These are phyloP conservation scores for Fomitopsis pulvina DNA, from an alignment of 768 basidiomycete genomes.

Conservation along the genomic window DNA sequence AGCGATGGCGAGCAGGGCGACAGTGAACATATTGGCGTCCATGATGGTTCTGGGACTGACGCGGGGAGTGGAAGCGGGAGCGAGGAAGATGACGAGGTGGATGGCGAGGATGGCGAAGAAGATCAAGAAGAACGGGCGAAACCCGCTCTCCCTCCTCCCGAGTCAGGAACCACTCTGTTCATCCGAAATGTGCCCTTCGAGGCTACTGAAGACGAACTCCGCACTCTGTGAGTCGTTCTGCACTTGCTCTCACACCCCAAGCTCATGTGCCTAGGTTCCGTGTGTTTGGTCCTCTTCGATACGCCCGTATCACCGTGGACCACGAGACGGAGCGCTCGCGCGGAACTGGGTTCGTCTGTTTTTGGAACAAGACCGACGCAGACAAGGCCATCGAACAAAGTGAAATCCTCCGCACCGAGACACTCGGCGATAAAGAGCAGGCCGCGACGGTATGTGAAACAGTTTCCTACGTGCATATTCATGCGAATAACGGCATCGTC, in stretches of 20 bases:
- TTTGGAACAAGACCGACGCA: conserved; percentile 91
- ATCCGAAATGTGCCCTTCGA: conserved; percentile 90
- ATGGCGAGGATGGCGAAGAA: conserved; percentile 30
- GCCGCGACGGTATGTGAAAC: conserved; percentile 16
- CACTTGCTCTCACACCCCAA: neutral
- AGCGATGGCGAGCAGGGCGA: conserved; percentile 24
- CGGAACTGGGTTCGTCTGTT: conserved; percentile 95
- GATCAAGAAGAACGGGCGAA: conserved; percentile 41
- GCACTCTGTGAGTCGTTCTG: conserved; percentile 57
- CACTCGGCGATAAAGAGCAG: conserved; percentile 33
- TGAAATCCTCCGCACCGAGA: conserved; percentile 61
- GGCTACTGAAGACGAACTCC: conserved; percentile 89
- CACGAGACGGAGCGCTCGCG: conserved; percentile 76
- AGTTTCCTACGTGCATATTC: conserved; percentile 5
- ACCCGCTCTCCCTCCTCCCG: conserved; percentile 73
- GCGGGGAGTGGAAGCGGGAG: conserved; percentile 31
- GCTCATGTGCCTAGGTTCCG: conserved; percentile 60
- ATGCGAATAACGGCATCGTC: neutral
- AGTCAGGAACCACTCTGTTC: conserved; percentile 88
- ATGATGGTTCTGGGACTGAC: conserved; percentile 8
- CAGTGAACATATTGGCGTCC: conserved; percentile 21
- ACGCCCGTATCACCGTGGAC: conserved; percentile 88
- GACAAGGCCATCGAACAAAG: conserved; percentile 81
- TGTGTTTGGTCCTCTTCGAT: conserved; percentile 85
- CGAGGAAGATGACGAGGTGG: conserved; percentile 24